Evolutionary conservation across 164 flowering plant species (phyloP).

Genomic region (Aristolochia fimbriata): DNA sequence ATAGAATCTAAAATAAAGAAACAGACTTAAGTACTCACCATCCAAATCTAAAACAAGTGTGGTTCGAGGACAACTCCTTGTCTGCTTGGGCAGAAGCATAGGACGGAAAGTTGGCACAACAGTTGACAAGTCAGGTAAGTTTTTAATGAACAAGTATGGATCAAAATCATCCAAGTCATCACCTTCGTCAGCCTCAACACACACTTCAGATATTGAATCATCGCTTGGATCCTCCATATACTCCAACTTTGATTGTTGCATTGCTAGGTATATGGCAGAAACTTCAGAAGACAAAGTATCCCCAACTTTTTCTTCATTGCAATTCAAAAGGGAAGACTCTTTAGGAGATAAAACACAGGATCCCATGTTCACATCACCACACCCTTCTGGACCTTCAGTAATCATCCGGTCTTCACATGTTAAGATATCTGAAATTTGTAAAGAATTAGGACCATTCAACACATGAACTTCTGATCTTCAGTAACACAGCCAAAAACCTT

Average conservation of each 20-base stretch:
- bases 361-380: constrained; percentile 21
- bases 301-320: constrained; percentile 22
- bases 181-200: constrained; percentile 50
- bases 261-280: constrained; percentile 78
- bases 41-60: constrained; percentile 96
- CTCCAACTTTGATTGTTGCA: constrained; percentile 77
- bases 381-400: constrained; percentile 6
- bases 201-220: constrained; percentile 44
- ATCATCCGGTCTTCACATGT: constrained; percentile 3
- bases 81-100: constrained; percentile 78
- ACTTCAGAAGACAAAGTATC: constrained; percentile 51
- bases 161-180: constrained; percentile 88
- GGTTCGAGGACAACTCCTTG: constrained; percentile 90
- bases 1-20: background rate
- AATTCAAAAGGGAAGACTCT: constrained; percentile 15
- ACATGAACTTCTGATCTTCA: constrained; percentile 15
- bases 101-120: constrained; percentile 86
- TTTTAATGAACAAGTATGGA: constrained; percentile 84
- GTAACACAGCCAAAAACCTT: constrained; percentile 15
- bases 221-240: constrained; percentile 69
- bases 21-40: constrained; percentile 35
- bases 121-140: constrained; percentile 69
- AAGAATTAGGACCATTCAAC: constrained; percentile 9
- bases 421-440: constrained; percentile 4
- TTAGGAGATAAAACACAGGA: constrained; percentile 10